Evolutionary conservation across 495 filamentous ascomycete species (phyloP).

Genomic region (Aspergillus mulundensis): DNA sequence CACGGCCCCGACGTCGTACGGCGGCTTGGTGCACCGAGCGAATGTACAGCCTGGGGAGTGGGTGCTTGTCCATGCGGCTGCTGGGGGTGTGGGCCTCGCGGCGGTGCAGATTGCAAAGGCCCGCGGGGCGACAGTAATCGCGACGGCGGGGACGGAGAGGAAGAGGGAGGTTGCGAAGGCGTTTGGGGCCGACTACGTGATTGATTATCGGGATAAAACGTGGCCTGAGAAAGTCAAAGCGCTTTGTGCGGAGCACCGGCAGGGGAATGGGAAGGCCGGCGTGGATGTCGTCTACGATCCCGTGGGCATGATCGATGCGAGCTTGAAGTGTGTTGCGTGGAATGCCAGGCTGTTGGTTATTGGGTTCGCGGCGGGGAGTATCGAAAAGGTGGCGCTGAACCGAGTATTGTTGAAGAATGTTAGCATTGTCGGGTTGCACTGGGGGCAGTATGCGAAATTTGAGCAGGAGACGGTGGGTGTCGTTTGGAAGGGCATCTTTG

Average conservation of each 20-base stretch:
- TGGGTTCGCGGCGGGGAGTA: conserved; percentile 83
- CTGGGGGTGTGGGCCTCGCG: conserved; percentile 86
- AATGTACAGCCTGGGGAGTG: conserved; percentile 73
- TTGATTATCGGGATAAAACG: conserved; percentile 65
- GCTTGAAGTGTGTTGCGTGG: conserved; percentile 86
- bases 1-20: conserved; percentile 87
- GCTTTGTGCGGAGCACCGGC: conserved; percentile 48
- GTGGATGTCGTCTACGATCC: conserved; percentile 91
- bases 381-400: conserved; percentile 91
- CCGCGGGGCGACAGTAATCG: conserved; percentile 82
- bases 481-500: conserved; percentile 80
- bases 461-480: conserved; percentile 65
- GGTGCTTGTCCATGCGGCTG: conserved; percentile 89
- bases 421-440: conserved; percentile 82
- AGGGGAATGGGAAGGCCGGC: conserved; percentile 60
- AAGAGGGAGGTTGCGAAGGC: conserved; percentile 74
- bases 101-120: conserved; percentile 94
- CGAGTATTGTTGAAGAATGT: conserved; percentile 93
- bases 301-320: conserved; percentile 78
- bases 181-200: conserved; percentile 79
- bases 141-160: conserved; percentile 71
- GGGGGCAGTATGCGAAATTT: conserved; percentile 75
- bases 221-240: conserved; percentile 80
- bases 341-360: conserved; percentile 83
- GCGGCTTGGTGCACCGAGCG: conserved; percentile 73